Conservation (phyloP, 306 rosid genomes). For the Cicer yamashitae region DNA sequence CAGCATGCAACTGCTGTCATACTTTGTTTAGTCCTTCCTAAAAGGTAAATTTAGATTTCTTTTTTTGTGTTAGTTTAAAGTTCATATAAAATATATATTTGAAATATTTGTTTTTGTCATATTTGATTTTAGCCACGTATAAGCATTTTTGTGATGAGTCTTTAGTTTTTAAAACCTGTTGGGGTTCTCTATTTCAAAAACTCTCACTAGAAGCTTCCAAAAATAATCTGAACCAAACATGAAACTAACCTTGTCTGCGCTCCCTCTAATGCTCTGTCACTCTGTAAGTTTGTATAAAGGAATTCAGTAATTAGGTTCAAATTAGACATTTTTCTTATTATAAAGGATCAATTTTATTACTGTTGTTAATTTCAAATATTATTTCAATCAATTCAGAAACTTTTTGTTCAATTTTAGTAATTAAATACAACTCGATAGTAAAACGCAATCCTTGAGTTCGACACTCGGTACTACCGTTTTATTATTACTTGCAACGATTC, state of each 20-base stretch:
- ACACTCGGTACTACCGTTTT: too few relatives aligned
- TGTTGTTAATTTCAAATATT: too few relatives aligned
- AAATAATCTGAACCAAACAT: constrained; percentile 16
- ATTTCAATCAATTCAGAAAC: too few relatives aligned
- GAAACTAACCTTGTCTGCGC: neutral
- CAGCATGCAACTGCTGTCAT: constrained; percentile 88
- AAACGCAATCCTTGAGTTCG: too few relatives aligned
- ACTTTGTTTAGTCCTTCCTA: constrained; percentile 68
- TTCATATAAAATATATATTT: neutral
- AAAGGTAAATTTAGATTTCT: constrained; percentile 57
- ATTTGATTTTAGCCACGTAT: constrained; percentile 13
- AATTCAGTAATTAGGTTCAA: too few relatives aligned
- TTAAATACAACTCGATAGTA: too few relatives aligned
- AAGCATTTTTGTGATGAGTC: constrained; percentile 13
- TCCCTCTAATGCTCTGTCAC: constrained; percentile 6
- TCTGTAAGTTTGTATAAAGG: constrained; percentile 6
- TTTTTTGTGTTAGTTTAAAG: constrained; percentile 22
- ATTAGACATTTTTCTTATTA: too few relatives aligned
- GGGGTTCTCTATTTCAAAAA: neutral
- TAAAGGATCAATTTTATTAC: too few relatives aligned
- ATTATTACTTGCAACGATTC: too few relatives aligned
- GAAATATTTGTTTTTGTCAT: neutral
- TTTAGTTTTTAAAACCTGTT: constrained; percentile 15
- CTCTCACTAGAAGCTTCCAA: neutral
- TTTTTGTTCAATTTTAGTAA: too few relatives aligned